Percentiles rank a stretch among this genome's conserved stretches.
phyloP scores from a whole-genome alignment of 495 filamentous ascomycete species.

The Geopyxis carbonaria region DNA sequence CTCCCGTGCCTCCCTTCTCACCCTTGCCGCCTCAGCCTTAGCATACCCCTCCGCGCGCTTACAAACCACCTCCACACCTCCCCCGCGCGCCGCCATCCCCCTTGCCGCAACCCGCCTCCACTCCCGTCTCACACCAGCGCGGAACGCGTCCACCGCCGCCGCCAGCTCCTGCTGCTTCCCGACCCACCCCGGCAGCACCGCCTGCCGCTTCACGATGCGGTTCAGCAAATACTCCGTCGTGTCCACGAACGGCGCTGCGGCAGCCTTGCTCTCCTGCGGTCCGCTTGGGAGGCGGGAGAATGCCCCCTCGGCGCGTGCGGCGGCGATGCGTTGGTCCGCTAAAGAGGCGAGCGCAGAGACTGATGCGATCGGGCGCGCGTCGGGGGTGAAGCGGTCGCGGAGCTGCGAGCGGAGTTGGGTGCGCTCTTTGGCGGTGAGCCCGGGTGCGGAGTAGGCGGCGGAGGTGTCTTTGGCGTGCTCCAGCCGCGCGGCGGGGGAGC shows the following conservation, averaged over 20 bases:
- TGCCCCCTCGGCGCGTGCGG: slow-evolving; percentile 79
- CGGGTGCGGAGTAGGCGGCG: slow-evolving; percentile 45
- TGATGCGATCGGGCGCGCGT: slow-evolving; percentile 57
- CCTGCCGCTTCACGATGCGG: slow-evolving; percentile 93
- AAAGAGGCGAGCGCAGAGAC: slow-evolving; percentile 63
- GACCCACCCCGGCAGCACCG: slow-evolving; percentile 72
- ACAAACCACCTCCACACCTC: slow-evolving; percentile 61
- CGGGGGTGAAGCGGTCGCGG: slow-evolving; percentile 60
- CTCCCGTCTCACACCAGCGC: slow-evolving; percentile 54
- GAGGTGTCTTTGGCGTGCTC: slow-evolving; percentile 66
- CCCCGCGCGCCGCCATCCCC: slow-evolving; percentile 63
- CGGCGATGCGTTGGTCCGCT: slow-evolving; percentile 86
- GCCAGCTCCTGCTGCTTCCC: slow-evolving; percentile 92
- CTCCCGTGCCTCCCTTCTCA: slow-evolving; percentile 29
- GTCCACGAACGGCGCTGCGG: slow-evolving; percentile 77
- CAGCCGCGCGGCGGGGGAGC: slow-evolving; percentile 38
- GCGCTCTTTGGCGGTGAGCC: slow-evolving; percentile 49
- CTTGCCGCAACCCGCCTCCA: slow-evolving; percentile 78
- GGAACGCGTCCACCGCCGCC: slow-evolving; percentile 49
- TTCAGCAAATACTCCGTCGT: slow-evolving; percentile 98
- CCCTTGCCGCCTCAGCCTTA: slow-evolving; percentile 40
- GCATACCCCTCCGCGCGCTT: slow-evolving; percentile 55
- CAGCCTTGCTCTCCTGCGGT: slow-evolving; percentile 60
- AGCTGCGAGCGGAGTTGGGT: slow-evolving; percentile 53
- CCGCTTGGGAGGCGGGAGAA: slow-evolving; percentile 80